Base-by-base conservation (phyloP, 2,329 filamentous ascomycete genomes). In the Epichloe coenophiala region DNA sequence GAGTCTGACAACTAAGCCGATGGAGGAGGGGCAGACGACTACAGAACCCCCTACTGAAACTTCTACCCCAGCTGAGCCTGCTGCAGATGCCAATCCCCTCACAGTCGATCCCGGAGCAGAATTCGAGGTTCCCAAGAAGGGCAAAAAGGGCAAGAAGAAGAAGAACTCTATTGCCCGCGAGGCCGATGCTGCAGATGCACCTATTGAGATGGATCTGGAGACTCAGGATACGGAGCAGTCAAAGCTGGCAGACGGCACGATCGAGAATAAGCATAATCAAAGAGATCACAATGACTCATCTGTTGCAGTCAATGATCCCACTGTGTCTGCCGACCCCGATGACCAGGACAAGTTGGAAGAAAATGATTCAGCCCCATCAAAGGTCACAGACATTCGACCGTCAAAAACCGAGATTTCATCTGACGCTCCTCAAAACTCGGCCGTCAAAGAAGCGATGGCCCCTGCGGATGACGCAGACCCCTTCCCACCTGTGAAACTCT, bases 401-500 rank as follows among this genome's bases (percentile, higher is more conserved):
- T 15, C 42, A 42, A 27, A 51, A 47, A 21, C 11, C 13, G 33
- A n/a, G n/a, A 27, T 13, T 23, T 15, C 23, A 41, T 17, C 36
- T 11, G 15, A 11, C n/a, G 9, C 12, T 39, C 23, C 45, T 31
- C 13, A 11, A 13, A 33, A 45, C 3, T 23, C 38, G n/a, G 39
- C 27, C 21, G 13, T 40, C n/a, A 15, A 35, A n/a, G 36, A 41
- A 38, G 12, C 44, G n/a, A 31, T 12, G 17, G 3, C 48, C 12
- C 13, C 35, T 17, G 42, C 39, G 33, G 52, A 53, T 27, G 51
- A 52, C 13, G 15, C 15, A 40, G 51, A 54, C 19, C 39, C 51
- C 11, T 38, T 55, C 33, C 44, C 50, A 35, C 40, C 60, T n/a
- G 53, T 53, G 5, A 66, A 62, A 47, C 41, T 60, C 31, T 64